Evolutionary conservation across 2,329 filamentous ascomycete genomes (phyloP), one percentile per base, ranked within the genome.

Genomic region (Cyphellophora attinorum): DNA sequence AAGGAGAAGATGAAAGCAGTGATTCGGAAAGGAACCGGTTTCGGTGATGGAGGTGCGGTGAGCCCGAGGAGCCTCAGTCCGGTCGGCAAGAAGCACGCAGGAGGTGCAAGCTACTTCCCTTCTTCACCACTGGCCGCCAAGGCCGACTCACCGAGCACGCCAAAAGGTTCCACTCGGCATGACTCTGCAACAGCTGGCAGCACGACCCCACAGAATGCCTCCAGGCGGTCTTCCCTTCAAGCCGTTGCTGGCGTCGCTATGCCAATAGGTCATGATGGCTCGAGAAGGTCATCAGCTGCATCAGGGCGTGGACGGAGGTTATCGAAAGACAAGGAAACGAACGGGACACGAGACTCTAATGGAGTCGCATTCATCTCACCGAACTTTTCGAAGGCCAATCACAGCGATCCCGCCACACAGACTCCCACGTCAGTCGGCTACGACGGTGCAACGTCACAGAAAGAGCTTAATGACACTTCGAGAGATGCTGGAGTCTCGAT

Each of bases 1-100:
- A 66, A 77, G 32, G 79, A 81, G 46, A 63, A 43, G 33, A 30
- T 35, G 67, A 23, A 69, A 59, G 29, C 62, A 64, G 48, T 62
- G 60, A 11, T 52, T 58, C n/a, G 52, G 59, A 17, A 53, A 53
- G 36, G 56, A 46, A 37, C 57, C 50, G 27, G 51, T 6, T 31
- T 30, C 17, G 30, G 38, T 21, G 46, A 46, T 18, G 38, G 35
- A 6, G 46, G 42, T 18, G 35, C 43, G 19, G 39, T 49, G n/a
- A 47, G 43, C 35, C 48, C 46, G 12, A 39, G 46, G 15, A 45
- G 44, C 11, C 44, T 38, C 19, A 49, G 47, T 30, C 47, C 45
- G 6, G 35, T 33, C 21, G 37, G 34, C n/a, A 37, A 34, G 19
- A 18, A 19, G 14, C 10, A 16, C 11, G 19, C 17, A 8, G n/a